Base-by-base conservation (phyloP, 805 yeast genomes). In the Clavispora phyllophila region DNA sequence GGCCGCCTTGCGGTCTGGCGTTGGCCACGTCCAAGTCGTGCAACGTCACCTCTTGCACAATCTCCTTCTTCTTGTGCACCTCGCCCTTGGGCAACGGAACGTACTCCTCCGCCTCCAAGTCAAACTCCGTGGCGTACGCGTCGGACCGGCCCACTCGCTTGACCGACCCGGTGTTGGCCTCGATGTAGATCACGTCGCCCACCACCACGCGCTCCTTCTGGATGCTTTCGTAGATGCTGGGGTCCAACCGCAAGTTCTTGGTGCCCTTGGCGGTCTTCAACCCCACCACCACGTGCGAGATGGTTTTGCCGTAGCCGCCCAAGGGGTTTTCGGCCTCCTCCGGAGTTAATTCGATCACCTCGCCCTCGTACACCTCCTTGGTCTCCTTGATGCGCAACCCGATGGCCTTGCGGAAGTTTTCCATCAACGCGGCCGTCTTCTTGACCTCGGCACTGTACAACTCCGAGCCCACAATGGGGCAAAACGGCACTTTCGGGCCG, bases 61-160 rank as follows among this genome's bases (percentile, higher is more conserved):
- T 89, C 66, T 93, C 98, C 64, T 93, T 93, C 75, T 93, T 89
- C 63, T 91, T 90, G 72, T 93, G 99, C 36, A 93, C 96, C 65
- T 93, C 99, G 41, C 99, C 99, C 70, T 93, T 95, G 47, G 99
- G 99, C 56, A 95, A 76, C 34, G 99, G 96, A 18, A 93, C 98
- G 65, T 93, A 93, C 68, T 93, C 98, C 68, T 95, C 97, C 22
- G 98, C 96, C 74, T 93, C 98, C 46, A 95, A 78, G 66, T 93
- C 99, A 56, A 90, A 93, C 68, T 93, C 99, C 9, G 99, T 89
- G 19, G 99, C 97, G 58, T 89, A 89, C 0, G 97, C 96, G 64
- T 93, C 98, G n/a, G 96, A 86, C 63, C 99, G 79, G 41, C 99
- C 99, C 20, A 93, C 96, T 58, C 98, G 77, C 60, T 91, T 91